Base-by-base conservation (phyloP, 176 grass and related monocot genomes). In the Calamus simplicifolius region DNA sequence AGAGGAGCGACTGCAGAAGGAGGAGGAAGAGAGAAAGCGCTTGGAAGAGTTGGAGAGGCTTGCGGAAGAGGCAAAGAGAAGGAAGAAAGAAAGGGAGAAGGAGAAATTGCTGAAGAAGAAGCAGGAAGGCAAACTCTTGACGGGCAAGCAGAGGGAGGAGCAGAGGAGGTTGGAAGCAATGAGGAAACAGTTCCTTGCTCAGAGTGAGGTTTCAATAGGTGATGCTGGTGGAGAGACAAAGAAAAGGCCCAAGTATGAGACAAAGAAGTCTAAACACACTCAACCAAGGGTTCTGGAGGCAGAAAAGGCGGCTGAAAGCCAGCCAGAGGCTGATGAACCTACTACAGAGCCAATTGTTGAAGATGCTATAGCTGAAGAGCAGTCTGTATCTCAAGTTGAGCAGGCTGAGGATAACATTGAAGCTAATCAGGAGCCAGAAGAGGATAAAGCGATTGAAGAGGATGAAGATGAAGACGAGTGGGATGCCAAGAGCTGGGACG, bases 401-500 rank as follows among this genome's bases (percentile, higher is more conserved):
- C 82, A 82, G 61, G 78, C 66, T 62, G 87, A 85, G 21, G 77
- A 81, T 18, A 85, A 57, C 73, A 75, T 51, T 13, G 82, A 90
- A 55, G 75, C 63, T 61, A 62, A 85, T 48, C 75, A 85, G 63
- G 83, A 87, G 26, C n/a, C 60, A 56, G 84, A 91, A 71, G 92
- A 89, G 18, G 27, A 21, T 5, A 77, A 81, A 72, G 72, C 77
- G 17, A 43, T 73, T 69, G 76, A 84, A 26, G 83, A 84, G 51
- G 88, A 90, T 50, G 86, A 95, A 50, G 82, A 84, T 17, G 85
- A 89, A 51, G 87, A 90, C 31, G 92, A 91, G 50, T 97, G 92
- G 92, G 92, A 97, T 77, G 92, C 87, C 25, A 97, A 97, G 75
- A 97, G 92, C 55, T 97, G 87, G 87, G 92, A 97, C 63, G 84